Evolutionary conservation across 495 filamentous ascomycete species (phyloP).

Genomic region (Daldinia bambusicola): DNA sequence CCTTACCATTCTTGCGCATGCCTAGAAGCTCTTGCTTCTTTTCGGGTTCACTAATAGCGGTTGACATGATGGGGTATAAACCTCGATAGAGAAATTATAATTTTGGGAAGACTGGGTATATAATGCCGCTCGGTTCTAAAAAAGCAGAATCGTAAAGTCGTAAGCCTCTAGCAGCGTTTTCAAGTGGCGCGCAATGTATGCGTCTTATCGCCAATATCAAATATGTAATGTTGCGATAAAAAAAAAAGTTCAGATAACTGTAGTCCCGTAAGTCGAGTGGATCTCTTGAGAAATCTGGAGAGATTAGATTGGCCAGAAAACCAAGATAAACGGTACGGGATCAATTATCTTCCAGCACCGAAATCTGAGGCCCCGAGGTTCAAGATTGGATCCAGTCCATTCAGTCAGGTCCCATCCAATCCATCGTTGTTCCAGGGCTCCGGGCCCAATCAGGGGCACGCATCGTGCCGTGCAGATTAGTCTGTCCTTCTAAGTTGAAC

Average conservation of each 20-base stretch:
- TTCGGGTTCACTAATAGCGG: slow-evolving; percentile 7
- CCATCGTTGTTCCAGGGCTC: not conserved
- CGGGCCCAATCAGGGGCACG: slow-evolving; percentile 4
- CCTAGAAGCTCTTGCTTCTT: slow-evolving; percentile 55
- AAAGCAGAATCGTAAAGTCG: not conserved
- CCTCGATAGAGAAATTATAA: not conserved
- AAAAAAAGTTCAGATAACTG: slow-evolving; percentile 1
- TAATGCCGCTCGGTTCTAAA: not conserved
- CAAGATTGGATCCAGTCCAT: no score
- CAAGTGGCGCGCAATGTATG: slow-evolving; percentile 19
- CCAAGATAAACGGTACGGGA: slow-evolving; percentile 5
- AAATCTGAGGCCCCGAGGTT: not conserved
- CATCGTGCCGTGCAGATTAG: slow-evolving; percentile 6
- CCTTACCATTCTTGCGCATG: slow-evolving; percentile 73
- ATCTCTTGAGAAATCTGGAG: not conserved
- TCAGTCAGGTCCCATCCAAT: no score
- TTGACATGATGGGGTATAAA: slow-evolving; percentile 34
- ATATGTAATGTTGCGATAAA: slow-evolving; percentile 21
- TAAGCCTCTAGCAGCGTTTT: not conserved
- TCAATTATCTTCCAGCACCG: slow-evolving; percentile 24
- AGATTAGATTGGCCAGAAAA: not conserved
- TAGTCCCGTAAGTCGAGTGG: not conserved
- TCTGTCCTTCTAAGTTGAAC: not conserved
- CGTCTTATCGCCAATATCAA: slow-evolving; percentile 10
- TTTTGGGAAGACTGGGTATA: not conserved